Evolutionary conservation across 2,329 filamentous ascomycete genomes (phyloP).

Genomic region (Botrytis squamosa): DNA sequence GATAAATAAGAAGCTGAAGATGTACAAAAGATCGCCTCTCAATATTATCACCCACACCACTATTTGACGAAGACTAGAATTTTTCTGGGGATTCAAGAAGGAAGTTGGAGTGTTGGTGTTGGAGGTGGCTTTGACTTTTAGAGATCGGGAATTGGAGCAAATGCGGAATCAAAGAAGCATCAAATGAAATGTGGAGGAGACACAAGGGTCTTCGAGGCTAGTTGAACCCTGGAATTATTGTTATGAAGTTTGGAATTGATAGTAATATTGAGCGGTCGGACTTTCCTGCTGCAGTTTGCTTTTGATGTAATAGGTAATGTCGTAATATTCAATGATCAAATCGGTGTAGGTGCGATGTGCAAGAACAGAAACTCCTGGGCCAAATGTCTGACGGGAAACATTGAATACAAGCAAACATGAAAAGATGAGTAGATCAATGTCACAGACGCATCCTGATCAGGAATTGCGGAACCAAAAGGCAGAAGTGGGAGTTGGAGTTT

Average conservation of each 20-base stretch:
- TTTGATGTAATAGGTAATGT: background rate
- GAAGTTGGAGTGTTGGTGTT: constrained; percentile 8
- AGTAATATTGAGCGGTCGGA: constrained; percentile 4
- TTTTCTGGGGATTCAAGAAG: background rate
- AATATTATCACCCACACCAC: background rate
- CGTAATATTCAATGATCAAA: background rate
- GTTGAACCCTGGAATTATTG: constrained; percentile 1
- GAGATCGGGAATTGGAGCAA: background rate
- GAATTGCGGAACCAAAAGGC: background rate
- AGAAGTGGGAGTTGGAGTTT: background rate
- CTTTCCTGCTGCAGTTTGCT: constrained; percentile 2
- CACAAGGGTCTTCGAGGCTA: constrained; percentile 9
- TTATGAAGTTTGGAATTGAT: background rate
- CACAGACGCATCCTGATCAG: background rate
- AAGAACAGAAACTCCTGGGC: background rate
- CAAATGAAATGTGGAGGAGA: constrained; percentile 8
- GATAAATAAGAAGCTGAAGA: background rate
- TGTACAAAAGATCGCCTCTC: background rate
- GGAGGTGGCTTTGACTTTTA: background rate
- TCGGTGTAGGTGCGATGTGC: background rate
- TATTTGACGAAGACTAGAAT: background rate
- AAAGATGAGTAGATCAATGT: background rate
- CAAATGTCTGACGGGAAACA: background rate
- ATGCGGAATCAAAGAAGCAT: background rate
- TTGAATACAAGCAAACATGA: background rate